phyloP scores from a whole-genome alignment of 331 rosid genomes.

The Spiraea crenata region DNA sequence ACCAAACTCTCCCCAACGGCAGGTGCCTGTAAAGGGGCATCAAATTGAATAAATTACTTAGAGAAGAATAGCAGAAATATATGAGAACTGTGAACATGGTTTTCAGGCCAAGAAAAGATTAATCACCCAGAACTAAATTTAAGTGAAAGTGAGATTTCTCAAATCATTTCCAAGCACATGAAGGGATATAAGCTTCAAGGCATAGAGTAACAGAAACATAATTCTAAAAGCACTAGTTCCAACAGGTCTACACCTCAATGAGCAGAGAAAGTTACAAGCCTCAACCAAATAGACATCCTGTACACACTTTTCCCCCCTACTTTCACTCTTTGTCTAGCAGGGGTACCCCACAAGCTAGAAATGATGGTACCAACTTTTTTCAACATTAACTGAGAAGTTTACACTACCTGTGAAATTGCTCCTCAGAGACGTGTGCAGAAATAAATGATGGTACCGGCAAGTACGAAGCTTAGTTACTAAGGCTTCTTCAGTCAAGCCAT shows the following conservation, averaged over 20 bases:
- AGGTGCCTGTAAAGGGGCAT: slow-evolving; percentile 53
- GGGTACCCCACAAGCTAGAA: background rate
- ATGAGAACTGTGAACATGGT: background rate
- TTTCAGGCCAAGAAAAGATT: background rate
- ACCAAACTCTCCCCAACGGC: slow-evolving; percentile 88
- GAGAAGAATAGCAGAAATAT: background rate
- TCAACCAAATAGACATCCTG: slow-evolving; percentile 1
- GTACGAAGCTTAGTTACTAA: slow-evolving; percentile 87
- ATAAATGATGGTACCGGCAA: slow-evolving; percentile 79
- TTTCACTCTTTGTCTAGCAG: background rate
- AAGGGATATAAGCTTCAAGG: background rate
- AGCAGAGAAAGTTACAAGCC: background rate
- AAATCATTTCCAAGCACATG: background rate
- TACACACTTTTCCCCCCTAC: background rate
- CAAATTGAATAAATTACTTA: background rate
- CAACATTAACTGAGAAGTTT: slow-evolving; percentile 5
- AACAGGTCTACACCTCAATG: slow-evolving; percentile 3
- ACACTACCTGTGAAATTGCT: slow-evolving; percentile 64
- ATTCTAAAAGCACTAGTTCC: background rate
- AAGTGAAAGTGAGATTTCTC: background rate
- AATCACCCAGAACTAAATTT: slow-evolving; percentile 1
- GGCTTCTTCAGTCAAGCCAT: slow-evolving; percentile 94
- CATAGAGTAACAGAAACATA: background rate
- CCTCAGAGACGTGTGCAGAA: slow-evolving; percentile 72
- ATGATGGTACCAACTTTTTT: background rate